Conservation (phyloP, 805 yeast species). For the Cyberlindnera suaveolens region DNA sequence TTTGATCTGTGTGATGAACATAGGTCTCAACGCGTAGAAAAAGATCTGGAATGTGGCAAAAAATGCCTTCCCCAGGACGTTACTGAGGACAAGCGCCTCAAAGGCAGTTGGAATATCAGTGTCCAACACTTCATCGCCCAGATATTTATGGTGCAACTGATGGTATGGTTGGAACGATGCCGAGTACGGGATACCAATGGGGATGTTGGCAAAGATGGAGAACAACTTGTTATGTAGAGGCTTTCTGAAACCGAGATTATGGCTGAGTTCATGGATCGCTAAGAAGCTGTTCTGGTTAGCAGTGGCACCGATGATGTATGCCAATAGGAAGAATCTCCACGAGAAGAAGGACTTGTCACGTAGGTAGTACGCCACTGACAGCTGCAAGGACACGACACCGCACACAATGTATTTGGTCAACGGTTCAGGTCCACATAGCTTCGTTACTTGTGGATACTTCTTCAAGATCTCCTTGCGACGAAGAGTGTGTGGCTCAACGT, state of each 20-base stretch:
- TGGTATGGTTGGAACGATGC: slow-evolving; percentile 87
- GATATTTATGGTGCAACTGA: slow-evolving; percentile 82
- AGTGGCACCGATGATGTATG: slow-evolving; percentile 82
- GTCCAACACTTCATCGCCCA: slow-evolving; percentile 79
- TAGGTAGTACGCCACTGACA: slow-evolving; percentile 54
- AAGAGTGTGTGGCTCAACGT: slow-evolving; percentile 71
- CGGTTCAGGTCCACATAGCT: slow-evolving; percentile 83
- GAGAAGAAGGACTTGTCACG: slow-evolving; percentile 47
- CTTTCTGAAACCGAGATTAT: slow-evolving; percentile 74
- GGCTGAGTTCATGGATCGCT: slow-evolving; percentile 85
- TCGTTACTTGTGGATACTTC: slow-evolving; percentile 72
- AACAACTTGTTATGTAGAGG: slow-evolving; percentile 75
- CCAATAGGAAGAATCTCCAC: slow-evolving; percentile 50
- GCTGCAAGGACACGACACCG: slow-evolving; percentile 63
- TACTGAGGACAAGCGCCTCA: slow-evolving; percentile 71
- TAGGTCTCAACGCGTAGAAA: slow-evolving; percentile 86
- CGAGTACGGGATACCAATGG: slow-evolving; percentile 85
- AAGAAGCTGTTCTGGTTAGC: slow-evolving; percentile 77
- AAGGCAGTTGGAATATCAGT: slow-evolving; percentile 81
- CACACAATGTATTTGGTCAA: slow-evolving; percentile 69
- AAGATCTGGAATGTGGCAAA: slow-evolving; percentile 86
- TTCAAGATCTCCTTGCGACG: slow-evolving; percentile 69
- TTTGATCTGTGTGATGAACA: slow-evolving; percentile 71
- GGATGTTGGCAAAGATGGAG: slow-evolving; percentile 71
- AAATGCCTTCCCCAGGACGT: slow-evolving; percentile 80